Evolutionary conservation across 352 stramenopile species (phyloP).

Genomic region (Globisporangium megalacanthum): DNA sequence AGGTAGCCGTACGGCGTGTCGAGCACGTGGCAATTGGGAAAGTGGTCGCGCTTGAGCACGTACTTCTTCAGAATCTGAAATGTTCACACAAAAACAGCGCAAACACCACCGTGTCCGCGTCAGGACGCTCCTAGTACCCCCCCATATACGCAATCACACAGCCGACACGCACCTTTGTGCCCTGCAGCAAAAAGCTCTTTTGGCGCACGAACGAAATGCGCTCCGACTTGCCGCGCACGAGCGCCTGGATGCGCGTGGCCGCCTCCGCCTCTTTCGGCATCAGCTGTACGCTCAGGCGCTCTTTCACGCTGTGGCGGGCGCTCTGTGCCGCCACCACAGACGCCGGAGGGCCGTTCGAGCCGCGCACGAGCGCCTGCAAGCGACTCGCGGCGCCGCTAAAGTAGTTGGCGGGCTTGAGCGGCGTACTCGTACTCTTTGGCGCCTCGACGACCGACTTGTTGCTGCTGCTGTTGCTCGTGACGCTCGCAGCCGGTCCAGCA

Average conservation of each 20-base stretch:
- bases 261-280: slow-evolving; percentile 21
- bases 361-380: slow-evolving; percentile 31
- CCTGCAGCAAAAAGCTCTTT: slow-evolving; percentile 53
- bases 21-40: slow-evolving; percentile 75
- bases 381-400: slow-evolving; percentile 32
- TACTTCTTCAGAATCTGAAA: slow-evolving; percentile 72
- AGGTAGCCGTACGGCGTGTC: slow-evolving; percentile 54
- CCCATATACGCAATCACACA: not conserved
- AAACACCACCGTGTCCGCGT: too few relatives aligned
- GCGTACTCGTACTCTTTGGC: slow-evolving; percentile 6
- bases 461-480: slow-evolving; percentile 15
- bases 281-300: not conserved
- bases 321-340: not conserved
- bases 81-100: not conserved
- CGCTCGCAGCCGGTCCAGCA: slow-evolving; percentile 9
- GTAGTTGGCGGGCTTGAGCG: slow-evolving; percentile 20
- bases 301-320: not conserved
- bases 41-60: slow-evolving; percentile 77
- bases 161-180: slow-evolving; percentile 49
- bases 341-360: slow-evolving; percentile 1
- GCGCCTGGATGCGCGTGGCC: slow-evolving; percentile 64
- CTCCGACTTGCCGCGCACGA: slow-evolving; percentile 56
- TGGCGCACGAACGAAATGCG: slow-evolving; percentile 40
- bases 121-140: not conserved
- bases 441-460: slow-evolving; percentile 12